A percentile compares a stretch with the other conserved stretches of the same genome.
Conservation (phyloP, 2,329 filamentous ascomycete genomes). For the Ophiostoma himal-ulmi region DNA sequence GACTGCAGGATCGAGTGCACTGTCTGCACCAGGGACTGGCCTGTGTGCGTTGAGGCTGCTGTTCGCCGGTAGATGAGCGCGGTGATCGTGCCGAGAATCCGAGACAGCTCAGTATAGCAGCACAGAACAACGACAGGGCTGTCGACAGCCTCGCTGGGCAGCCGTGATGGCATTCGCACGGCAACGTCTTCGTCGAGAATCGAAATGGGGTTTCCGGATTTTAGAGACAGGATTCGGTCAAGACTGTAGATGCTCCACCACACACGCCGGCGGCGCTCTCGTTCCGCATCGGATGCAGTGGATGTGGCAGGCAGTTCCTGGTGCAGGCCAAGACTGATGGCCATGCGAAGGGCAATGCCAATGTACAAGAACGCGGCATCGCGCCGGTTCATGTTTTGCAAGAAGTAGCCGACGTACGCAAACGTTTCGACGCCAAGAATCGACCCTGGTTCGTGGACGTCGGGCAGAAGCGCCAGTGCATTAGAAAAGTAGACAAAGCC, state of each 20-base stretch:
- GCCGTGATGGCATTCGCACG: constrained; percentile 35
- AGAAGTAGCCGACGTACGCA: constrained; percentile 50
- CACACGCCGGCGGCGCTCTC: constrained; percentile 46
- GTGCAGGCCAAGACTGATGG: constrained; percentile 51
- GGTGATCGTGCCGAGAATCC: constrained; percentile 46
- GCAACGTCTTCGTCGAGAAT: constrained; percentile 51
- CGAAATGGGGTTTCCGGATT: constrained; percentile 50
- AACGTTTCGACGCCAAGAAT: constrained; percentile 51
- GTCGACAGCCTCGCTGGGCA: constrained; percentile 37
- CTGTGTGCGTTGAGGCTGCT: constrained; percentile 21
- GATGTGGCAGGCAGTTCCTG: constrained; percentile 40
- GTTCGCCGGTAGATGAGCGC: constrained; percentile 45
- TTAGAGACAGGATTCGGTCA: constrained; percentile 48
- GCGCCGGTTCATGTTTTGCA: constrained; percentile 51
- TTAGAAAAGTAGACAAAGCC: constrained; percentile 51
- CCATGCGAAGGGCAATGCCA: constrained; percentile 51
- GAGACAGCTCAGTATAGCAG: constrained; percentile 48
- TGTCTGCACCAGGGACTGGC: constrained; percentile 41
- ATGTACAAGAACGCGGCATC: constrained; percentile 52
- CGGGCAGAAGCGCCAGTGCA: constrained; percentile 47
- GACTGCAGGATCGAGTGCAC: constrained; percentile 47
- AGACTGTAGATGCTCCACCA: constrained; percentile 55
- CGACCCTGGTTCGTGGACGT: constrained; percentile 50
- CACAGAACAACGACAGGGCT: constrained; percentile 45
- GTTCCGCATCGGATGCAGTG: constrained; percentile 33